Evolutionary conservation across 2,329 filamentous ascomycete genomes (phyloP).

Genomic region (Aquanectria penicillioides): DNA sequence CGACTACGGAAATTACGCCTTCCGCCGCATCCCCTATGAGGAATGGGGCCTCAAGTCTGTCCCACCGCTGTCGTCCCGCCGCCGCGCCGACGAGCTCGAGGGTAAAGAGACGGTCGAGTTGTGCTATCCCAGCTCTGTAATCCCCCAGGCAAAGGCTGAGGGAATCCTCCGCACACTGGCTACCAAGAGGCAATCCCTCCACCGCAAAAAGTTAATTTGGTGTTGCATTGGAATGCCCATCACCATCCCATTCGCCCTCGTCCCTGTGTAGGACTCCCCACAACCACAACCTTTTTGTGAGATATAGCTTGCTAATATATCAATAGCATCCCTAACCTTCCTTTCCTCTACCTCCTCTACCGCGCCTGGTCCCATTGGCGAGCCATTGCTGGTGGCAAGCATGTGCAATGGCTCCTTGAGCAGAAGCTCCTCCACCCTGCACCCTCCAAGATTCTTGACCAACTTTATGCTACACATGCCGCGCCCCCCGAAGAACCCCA

Average conservation of each 20-base stretch:
- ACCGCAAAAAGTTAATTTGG: slow-evolving; percentile 81
- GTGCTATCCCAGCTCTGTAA: slow-evolving; percentile 77
- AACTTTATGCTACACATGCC: slow-evolving; percentile 71
- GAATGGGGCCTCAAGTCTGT: slow-evolving; percentile 99
- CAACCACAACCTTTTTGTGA: no score
- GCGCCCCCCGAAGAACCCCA: slow-evolving; percentile 30
- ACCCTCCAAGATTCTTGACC: slow-evolving; percentile 76
- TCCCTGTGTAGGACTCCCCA: slow-evolving; percentile 77
- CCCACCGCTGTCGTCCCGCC: slow-evolving; percentile 78
- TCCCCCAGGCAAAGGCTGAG: slow-evolving; percentile 71
- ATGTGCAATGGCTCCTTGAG: slow-evolving; percentile 82
- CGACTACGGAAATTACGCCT: slow-evolving; percentile 83
- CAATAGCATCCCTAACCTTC: slow-evolving; percentile 90
- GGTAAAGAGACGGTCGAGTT: slow-evolving; percentile 76
- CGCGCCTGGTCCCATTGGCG: slow-evolving; percentile 92
- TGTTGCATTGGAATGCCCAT: slow-evolving; percentile 86
- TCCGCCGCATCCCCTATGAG: slow-evolving; percentile 91
- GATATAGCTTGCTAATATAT: no score
- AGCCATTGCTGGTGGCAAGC: slow-evolving; percentile 84
- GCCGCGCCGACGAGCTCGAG: slow-evolving; percentile 70
- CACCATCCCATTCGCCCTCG: slow-evolving; percentile 80
- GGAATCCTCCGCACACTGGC: slow-evolving; percentile 76
- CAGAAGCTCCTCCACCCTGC: slow-evolving; percentile 74
- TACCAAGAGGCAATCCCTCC: slow-evolving; percentile 81
- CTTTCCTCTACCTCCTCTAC: slow-evolving; percentile 96